Evolutionary conservation across 2,329 filamentous ascomycete species (phyloP).

Genomic region (Scedosporium boydii): DNA sequence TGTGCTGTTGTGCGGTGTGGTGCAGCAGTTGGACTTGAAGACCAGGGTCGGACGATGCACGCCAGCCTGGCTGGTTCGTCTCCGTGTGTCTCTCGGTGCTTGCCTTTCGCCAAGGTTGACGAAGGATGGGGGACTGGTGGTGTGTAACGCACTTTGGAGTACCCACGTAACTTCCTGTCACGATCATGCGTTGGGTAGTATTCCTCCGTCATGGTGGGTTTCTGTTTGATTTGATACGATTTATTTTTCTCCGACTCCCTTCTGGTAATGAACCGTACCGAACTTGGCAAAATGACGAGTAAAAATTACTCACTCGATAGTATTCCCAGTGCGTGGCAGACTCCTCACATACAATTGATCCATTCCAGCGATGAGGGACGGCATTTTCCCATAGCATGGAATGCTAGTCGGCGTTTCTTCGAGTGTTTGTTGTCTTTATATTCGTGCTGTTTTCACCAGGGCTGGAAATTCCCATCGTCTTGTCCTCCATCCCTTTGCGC

Average conservation of each 20-base stretch:
- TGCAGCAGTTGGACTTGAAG: background rate
- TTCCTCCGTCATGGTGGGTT: background rate
- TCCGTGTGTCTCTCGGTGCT: background rate
- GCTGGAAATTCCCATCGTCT: too few relatives aligned
- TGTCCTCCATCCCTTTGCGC: too few relatives aligned
- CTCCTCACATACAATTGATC: too few relatives aligned
- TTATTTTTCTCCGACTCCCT: background rate
- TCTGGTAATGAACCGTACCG: background rate
- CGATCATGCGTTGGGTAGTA: background rate
- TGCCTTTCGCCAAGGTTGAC: background rate
- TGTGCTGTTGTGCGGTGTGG: too few relatives aligned
- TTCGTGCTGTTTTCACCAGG: background rate
- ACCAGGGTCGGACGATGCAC: background rate
- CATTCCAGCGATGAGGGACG: too few relatives aligned
- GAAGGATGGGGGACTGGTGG: background rate
- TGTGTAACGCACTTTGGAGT: background rate
- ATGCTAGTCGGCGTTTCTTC: background rate
- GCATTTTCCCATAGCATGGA: too few relatives aligned
- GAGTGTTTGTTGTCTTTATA: background rate
- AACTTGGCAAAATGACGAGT: background rate
- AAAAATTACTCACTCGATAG: too few relatives aligned
- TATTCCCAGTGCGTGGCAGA: too few relatives aligned
- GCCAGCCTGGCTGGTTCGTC: background rate
- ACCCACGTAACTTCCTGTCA: background rate
- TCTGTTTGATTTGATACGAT: background rate